A percentile compares a stretch with the other conserved stretches of the same genome.
Evolutionary conservation across 345 rosid genomes (phyloP).

Genomic region (Hirschfeldia incana): DNA sequence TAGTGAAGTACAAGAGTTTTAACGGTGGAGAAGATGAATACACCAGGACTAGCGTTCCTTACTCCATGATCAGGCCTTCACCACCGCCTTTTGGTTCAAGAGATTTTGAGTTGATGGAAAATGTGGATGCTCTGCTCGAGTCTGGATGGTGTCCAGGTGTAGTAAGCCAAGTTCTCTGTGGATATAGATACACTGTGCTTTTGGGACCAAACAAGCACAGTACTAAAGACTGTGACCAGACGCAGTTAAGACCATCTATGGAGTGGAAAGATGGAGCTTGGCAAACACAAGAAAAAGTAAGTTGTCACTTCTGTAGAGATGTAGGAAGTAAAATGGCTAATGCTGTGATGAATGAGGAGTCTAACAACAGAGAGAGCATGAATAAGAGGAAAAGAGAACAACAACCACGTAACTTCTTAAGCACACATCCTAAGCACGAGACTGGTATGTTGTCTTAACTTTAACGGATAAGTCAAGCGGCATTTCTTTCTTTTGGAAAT

Average conservation of each 20-base stretch:
- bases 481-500: background rate
- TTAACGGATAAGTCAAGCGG: background rate
- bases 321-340: slow-evolving; percentile 30
- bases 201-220: slow-evolving; percentile 48
- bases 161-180: slow-evolving; percentile 50
- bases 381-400: slow-evolving; percentile 35
- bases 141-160: slow-evolving; percentile 61
- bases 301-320: background rate
- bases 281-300: slow-evolving; percentile 33
- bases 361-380: slow-evolving; percentile 3
- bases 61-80: slow-evolving; percentile 45
- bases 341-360: slow-evolving; percentile 22
- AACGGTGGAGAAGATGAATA: slow-evolving; percentile 4
- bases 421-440: slow-evolving; percentile 12
- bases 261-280: slow-evolving; percentile 61
- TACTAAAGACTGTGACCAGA: slow-evolving; percentile 35
- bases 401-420: slow-evolving; percentile 17
- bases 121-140: slow-evolving; percentile 46
- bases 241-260: slow-evolving; percentile 55
- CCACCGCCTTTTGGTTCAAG: slow-evolving; percentile 44
- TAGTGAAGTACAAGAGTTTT: slow-evolving; percentile 42
- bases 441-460: slow-evolving; percentile 25
- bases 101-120: slow-evolving; percentile 50
- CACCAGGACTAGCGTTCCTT: background rate
- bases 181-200: slow-evolving; percentile 47